A percentile compares a stretch with the other conserved stretches of the same genome.
Conservation (phyloP, 2,329 filamentous ascomycete genomes). For the Cercospora sp. region DNA sequence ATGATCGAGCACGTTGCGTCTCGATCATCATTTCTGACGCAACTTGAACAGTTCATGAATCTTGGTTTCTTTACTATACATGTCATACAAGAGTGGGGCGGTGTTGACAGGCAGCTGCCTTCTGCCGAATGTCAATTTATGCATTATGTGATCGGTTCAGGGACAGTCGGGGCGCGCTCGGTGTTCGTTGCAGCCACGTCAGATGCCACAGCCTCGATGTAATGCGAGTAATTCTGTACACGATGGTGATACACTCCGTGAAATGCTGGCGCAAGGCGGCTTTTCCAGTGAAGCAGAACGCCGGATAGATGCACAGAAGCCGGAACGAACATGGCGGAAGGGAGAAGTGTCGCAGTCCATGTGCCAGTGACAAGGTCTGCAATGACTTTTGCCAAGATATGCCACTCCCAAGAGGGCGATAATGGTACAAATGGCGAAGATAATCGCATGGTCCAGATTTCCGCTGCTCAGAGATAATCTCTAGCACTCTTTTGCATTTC, state of each 20-base stretch:
- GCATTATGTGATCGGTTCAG: neutral
- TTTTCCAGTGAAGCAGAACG: conserved; percentile 11
- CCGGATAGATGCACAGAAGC: conserved; percentile 23
- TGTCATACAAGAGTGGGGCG: conserved; percentile 23
- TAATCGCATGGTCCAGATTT: neutral
- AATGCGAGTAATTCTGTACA: conserved; percentile 19
- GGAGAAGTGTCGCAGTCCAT: neutral
- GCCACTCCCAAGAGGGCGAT: neutral
- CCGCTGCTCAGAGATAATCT: conserved; percentile 70
- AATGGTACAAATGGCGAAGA: neutral
- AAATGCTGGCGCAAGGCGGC: conserved; percentile 4
- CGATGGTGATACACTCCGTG: conserved; percentile 10
- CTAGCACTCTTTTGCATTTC: conserved; percentile 98
- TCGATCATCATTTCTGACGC: neutral
- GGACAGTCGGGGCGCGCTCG: neutral
- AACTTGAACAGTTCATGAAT: conserved; percentile 2
- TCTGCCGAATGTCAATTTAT: neutral
- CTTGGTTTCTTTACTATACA: conserved; percentile 12
- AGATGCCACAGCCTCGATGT: conserved; percentile 6
- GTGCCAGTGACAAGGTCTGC: neutral
- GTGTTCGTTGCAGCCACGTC: neutral
- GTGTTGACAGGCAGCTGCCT: conserved; percentile 9
- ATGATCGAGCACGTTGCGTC: neutral
- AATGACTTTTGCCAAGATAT: neutral
- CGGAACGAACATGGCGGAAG: neutral